Evolutionary conservation across 805 yeast species (phyloP).

Genomic region (Suhomyces sp.): DNA sequence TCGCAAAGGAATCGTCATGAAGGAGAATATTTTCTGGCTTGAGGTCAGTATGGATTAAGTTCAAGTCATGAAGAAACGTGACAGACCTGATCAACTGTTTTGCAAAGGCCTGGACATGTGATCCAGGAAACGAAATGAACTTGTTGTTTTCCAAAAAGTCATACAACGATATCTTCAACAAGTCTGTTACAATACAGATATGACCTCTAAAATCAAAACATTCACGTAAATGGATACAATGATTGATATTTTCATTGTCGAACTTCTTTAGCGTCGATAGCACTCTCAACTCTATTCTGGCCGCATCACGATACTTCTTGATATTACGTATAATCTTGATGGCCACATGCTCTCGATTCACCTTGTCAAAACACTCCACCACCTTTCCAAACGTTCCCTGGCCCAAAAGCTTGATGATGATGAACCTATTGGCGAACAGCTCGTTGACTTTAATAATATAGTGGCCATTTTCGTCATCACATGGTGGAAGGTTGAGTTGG

Average conservation of each 20-base stretch:
- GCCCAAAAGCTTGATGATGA: slow-evolving; percentile 67
- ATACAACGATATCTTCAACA: slow-evolving; percentile 78
- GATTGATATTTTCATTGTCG: slow-evolving; percentile 65
- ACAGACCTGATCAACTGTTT: slow-evolving; percentile 83
- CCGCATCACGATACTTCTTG: slow-evolving; percentile 93
- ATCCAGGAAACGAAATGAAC: slow-evolving; percentile 88
- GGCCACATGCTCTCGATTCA: slow-evolving; percentile 65
- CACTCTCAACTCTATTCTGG: slow-evolving; percentile 86
- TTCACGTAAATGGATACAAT: slow-evolving; percentile 82
- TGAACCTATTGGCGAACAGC: slow-evolving; percentile 70
- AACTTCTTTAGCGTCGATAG: slow-evolving; percentile 67
- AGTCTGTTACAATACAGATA: slow-evolving; percentile 88
- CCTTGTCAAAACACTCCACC: slow-evolving; percentile 72
- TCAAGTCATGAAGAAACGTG: slow-evolving; percentile 84
- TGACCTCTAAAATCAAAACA: slow-evolving; percentile 92
- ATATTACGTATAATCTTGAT: slow-evolving; percentile 89
- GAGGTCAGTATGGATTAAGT: slow-evolving; percentile 89
- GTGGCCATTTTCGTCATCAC: slow-evolving; percentile 74
- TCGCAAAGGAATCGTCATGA: slow-evolving; percentile 47
- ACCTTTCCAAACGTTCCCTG: slow-evolving; percentile 95
- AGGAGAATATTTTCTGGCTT: slow-evolving; percentile 93
- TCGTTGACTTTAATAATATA: slow-evolving; percentile 60
- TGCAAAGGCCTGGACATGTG: slow-evolving; percentile 86
- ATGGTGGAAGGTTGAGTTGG: slow-evolving; percentile 29
- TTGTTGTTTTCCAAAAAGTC: slow-evolving; percentile 85